Evolutionary conservation across 176 grass and related monocot species (phyloP), one percentile per base, ranked within the genome.

Genomic region (Musa acuminata): DNA sequence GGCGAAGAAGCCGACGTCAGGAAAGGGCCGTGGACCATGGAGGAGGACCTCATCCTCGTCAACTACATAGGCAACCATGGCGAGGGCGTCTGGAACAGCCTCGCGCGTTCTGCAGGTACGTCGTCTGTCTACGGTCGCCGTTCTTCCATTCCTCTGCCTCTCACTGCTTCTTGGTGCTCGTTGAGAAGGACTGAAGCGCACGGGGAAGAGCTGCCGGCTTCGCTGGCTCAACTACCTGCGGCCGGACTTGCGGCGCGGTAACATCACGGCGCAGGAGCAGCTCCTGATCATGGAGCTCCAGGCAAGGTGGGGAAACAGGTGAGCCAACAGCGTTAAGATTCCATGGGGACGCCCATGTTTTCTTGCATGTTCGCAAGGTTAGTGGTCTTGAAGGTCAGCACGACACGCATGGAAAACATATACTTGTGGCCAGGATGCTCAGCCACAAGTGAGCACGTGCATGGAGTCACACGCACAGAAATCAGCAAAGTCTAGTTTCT

Each of bases 171-270:
- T 74, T 53, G 24, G 70, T 16, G 51, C 22, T 63, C n/a, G 4
- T 62, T 51, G 11, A 52, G 57, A 84, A 96, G 91, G 88, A 54
- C 79, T 96, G 79, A 91, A 91, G n/a, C 77, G 86, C 21, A 87
- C 83, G 0, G 85, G 89, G 77, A 88, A 88, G 73, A 92, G 89
- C 73, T 92, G 89, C 70, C 79, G 89, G 8, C 78, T 92, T 12
- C 74, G 85, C 29, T 88, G 89, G 89, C 85, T 92, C 26, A 92
- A 92, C 81, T 92, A 92, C 51, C 77, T 92, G 26, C 63, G 82
- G 20, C 89, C 85, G 1, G 88, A 69, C 67, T 85, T 91, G 70
- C 89, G 89, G 21, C 85, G 83, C 19, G 89, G 85, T 13, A 79
- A 81, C 72, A 72, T 91, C 51, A 85, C 80, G 23, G 74, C 75